Evolutionary conservation across 2,329 filamentous ascomycete genomes (phyloP), one percentile per base, ranked within the genome.

Genomic region (Laburnicola sp.): DNA sequence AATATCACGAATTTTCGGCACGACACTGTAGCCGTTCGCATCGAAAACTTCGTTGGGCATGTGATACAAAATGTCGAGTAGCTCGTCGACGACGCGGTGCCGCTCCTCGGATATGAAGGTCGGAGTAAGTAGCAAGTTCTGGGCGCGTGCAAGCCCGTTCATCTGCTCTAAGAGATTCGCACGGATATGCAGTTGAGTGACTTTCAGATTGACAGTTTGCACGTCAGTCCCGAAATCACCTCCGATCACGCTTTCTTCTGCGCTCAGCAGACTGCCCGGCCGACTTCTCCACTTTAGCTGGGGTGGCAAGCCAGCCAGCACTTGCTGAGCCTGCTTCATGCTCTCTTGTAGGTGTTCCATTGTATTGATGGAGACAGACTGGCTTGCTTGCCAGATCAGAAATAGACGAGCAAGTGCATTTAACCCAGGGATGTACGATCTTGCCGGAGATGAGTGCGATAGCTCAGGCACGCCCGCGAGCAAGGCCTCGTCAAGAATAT

Each of bases 151-250:
- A 4, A 63, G 40, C 0, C 48, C 32, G 30, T 63, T 60, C 58
- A 60, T 60, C 39, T 60, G 58, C 35, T 63, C 59, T 9, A 63
- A 48, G 6, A 63, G 47, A 30, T 63, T 60, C 3, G 59, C 50
- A 28, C 59, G 58, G n/a, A 63, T 58, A 32, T 63, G 59, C 27
- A 63, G 37, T 44, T 63, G 58, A 9, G 59, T 60, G 28, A 63
- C 51, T 44, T 59, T 63, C 30, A 63, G 45, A 39, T 63, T 63
- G 41, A 59, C 59, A 16, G 51, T 60, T 34, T 63, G 59, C 30
- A 59, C 58, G 22, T 57, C 48, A 10, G 56, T 57, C 8, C 56
- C 58, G 35, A 63, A 63, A n/a, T 58, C 52, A n/a, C 44, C 36
- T 6, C 26, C 38, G 21, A 41, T 28, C 26, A 41, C 38, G 11